Percentiles rank a stretch among this genome's conserved stretches.
phyloP scores from a whole-genome alignment of 352 stramenopile species.

The Albugo candida region DNA sequence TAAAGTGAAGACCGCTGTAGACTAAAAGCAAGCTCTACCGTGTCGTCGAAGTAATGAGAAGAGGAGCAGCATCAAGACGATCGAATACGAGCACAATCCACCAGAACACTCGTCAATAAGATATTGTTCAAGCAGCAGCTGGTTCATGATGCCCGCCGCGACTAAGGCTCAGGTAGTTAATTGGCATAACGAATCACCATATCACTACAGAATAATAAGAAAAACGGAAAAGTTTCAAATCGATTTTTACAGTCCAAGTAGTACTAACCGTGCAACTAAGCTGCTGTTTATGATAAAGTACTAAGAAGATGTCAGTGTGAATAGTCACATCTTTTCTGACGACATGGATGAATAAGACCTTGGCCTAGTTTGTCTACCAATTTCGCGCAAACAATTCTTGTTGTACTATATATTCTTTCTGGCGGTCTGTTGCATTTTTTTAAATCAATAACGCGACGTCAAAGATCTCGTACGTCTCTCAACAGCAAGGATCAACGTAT shows the following conservation, averaged over 20 bases:
- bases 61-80: slow-evolving; percentile 85
- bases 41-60: slow-evolving; percentile 46
- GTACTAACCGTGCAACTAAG: slow-evolving; percentile 28
- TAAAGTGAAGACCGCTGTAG: slow-evolving; percentile 33
- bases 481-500: no score
- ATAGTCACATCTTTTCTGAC: slow-evolving; percentile 52
- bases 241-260: not conserved
- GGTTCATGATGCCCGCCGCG: slow-evolving; percentile 82
- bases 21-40: slow-evolving; percentile 3
- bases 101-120: slow-evolving; percentile 84
- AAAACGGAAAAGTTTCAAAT: not conserved
- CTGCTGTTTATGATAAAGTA: slow-evolving; percentile 68
- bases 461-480: no score
- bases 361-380: no score
- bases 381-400: no score
- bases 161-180: slow-evolving; percentile 72
- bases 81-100: slow-evolving; percentile 79
- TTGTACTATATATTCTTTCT: no score
- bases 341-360: slow-evolving; percentile 68
- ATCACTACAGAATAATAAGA: slow-evolving; percentile 13
- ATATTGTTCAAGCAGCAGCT: slow-evolving; percentile 70
- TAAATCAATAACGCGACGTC: no score
- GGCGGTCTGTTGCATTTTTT: no score
- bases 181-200: slow-evolving; percentile 71
- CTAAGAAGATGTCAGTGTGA: slow-evolving; percentile 72